These are phyloP conservation scores for Solanum piurae DNA, from an alignment of 257 asterid genomes.

Conservation along the genomic window DNA sequence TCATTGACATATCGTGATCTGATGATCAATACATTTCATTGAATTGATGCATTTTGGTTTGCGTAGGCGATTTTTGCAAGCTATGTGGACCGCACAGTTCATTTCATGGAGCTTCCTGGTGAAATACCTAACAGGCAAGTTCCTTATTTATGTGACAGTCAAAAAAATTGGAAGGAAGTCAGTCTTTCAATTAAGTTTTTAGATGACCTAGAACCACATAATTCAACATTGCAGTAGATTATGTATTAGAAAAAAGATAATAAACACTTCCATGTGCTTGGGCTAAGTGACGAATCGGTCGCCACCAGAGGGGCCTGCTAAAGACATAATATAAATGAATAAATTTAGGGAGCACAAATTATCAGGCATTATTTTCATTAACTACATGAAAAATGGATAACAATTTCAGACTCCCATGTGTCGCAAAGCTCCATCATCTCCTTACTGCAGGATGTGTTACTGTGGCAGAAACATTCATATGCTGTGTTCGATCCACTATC, in stretches of 20 bases:
- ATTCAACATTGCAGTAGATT: background rate
- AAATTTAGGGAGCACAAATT: background rate
- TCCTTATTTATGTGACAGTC: background rate
- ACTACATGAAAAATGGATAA: background rate
- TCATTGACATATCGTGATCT: background rate
- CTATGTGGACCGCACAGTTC: slow-evolving; percentile 86
- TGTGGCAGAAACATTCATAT: background rate
- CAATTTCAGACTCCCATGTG: background rate
- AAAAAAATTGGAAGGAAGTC: background rate
- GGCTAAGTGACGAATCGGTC: background rate
- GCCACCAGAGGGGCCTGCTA: background rate
- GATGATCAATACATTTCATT: background rate
- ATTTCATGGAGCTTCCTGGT: slow-evolving; percentile 99
- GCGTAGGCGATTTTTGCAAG: slow-evolving; percentile 85
- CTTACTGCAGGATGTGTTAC: background rate
- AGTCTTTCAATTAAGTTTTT: background rate
- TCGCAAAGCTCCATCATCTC: background rate
- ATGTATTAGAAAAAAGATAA: background rate
- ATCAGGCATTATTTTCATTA: background rate
- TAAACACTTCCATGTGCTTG: background rate
- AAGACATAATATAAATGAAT: background rate
- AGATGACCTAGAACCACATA: background rate
- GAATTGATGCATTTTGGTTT: background rate
- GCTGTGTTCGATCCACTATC: background rate
- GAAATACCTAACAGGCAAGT: slow-evolving; percentile 81